phyloP scores from a whole-genome alignment of 805 yeast species.

The Priceomyces medius region DNA sequence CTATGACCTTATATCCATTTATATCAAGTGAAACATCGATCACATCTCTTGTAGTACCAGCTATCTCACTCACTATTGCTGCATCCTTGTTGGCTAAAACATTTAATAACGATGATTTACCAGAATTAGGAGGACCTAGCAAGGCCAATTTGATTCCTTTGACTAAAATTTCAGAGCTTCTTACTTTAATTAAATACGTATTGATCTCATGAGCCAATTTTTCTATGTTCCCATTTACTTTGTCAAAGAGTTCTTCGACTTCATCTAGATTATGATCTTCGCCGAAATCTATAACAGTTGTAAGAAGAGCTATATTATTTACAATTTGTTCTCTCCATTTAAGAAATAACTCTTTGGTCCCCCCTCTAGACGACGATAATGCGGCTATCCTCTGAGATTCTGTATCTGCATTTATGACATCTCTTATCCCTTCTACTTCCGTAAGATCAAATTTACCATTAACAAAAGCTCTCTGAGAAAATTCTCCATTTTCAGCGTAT shows the following conservation, averaged over 20 bases:
- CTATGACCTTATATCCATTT: slow-evolving; percentile 75
- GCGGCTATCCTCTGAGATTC: slow-evolving; percentile 82
- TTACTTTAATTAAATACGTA: slow-evolving; percentile 45
- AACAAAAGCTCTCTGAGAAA: slow-evolving; percentile 80
- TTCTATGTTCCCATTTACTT: slow-evolving; percentile 46
- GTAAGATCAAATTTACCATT: slow-evolving; percentile 85
- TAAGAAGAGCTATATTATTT: slow-evolving; percentile 64
- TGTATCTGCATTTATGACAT: slow-evolving; percentile 89
- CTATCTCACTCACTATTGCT: slow-evolving; percentile 86
- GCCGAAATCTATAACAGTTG: slow-evolving; percentile 92
- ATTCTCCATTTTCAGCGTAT: slow-evolving; percentile 92
- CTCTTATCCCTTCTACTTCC: slow-evolving; percentile 86
- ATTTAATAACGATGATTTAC: slow-evolving; percentile 86
- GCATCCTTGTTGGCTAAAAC: slow-evolving; percentile 73
- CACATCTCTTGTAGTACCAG: slow-evolving; percentile 93
- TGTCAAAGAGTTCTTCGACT: slow-evolving; percentile 49
- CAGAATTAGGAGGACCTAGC: slow-evolving; percentile 94
- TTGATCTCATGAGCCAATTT: slow-evolving; percentile 46
- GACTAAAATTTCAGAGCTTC: slow-evolving; percentile 59
- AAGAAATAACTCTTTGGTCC: slow-evolving; percentile 51
- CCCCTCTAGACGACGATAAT: slow-evolving; percentile 69
- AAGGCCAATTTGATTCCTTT: slow-evolving; percentile 73
- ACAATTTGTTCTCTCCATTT: slow-evolving; percentile 70
- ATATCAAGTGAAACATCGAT: slow-evolving; percentile 80
- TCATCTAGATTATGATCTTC: slow-evolving; percentile 87